These are phyloP conservation scores for Alternaria novae-zelandiae DNA, from an alignment of 2,329 filamentous ascomycete genomes.

Conservation along the genomic window DNA sequence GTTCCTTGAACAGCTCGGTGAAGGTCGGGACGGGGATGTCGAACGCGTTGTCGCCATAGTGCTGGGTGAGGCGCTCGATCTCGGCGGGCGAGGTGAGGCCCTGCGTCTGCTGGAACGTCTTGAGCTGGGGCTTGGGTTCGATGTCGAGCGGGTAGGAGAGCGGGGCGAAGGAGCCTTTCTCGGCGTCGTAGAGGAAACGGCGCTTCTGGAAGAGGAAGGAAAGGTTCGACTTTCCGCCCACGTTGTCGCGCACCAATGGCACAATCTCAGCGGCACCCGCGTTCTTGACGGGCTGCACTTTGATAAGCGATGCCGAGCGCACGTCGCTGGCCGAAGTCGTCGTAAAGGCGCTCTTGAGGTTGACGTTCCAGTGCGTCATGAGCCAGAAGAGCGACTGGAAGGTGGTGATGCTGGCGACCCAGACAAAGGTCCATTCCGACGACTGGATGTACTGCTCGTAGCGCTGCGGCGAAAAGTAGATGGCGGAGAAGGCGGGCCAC, in stretches of 20 bases:
- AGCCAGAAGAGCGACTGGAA: constrained; percentile 90
- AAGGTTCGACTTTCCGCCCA: constrained; percentile 74
- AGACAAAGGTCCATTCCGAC: constrained; percentile 98
- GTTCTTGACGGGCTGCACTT: constrained; percentile 88
- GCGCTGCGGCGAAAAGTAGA: constrained; percentile 81
- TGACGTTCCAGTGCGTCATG: constrained; percentile 96
- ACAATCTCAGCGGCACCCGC: constrained; percentile 90
- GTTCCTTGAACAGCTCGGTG: constrained; percentile 94
- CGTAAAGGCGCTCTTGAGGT: constrained; percentile 82
- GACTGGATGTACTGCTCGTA: constrained; percentile 92
- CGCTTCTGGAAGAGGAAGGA: constrained; percentile 99
- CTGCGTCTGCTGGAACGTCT: constrained; percentile 77
- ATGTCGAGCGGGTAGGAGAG: constrained; percentile 82
- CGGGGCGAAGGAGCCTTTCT: constrained; percentile 77
- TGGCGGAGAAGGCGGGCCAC: constrained; percentile 90
- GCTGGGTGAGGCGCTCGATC: constrained; percentile 79
- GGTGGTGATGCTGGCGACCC: constrained; percentile 85
- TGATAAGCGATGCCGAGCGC: constrained; percentile 82
- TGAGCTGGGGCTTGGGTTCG: constrained; percentile 81
- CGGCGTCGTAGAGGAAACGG: constrained; percentile 83
- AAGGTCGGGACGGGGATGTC: constrained; percentile 98
- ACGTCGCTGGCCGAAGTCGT: constrained; percentile 73
- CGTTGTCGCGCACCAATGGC: constrained; percentile 76
- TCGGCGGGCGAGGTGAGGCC: constrained; percentile 79
- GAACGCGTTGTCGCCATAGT: constrained; percentile 96